phyloP scores from a whole-genome alignment of 2,329 filamentous ascomycete genomes.

The Pseudogymnoascus sp. region DNA sequence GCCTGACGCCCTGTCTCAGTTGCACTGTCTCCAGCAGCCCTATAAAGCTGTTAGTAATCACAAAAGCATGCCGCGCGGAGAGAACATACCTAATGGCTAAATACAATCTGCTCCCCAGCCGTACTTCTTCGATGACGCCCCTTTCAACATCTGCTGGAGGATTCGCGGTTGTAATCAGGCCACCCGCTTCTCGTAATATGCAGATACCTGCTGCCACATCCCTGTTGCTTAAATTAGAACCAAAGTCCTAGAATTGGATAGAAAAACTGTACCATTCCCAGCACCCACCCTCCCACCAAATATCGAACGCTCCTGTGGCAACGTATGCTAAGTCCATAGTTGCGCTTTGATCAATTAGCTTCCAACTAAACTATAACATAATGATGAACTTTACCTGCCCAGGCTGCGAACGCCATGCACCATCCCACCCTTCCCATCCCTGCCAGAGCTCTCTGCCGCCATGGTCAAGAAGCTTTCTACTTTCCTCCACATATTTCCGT shows the following conservation, averaged over 20 bases:
- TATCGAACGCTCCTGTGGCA: slow-evolving; percentile 67
- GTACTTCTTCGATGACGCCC: slow-evolving; percentile 48
- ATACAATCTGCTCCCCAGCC: slow-evolving; percentile 60
- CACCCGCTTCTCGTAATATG: slow-evolving; percentile 64
- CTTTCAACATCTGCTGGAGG: slow-evolving; percentile 50
- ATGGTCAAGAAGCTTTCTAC: slow-evolving; percentile 68
- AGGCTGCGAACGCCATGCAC: slow-evolving; percentile 67
- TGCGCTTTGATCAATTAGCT: slow-evolving; percentile 42
- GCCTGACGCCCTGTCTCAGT: slow-evolving; percentile 55
- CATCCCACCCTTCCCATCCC: slow-evolving; percentile 64
- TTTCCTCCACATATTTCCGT: slow-evolving; percentile 62
- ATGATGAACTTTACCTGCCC: slow-evolving; percentile 39
- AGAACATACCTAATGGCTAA: slow-evolving; percentile 52
- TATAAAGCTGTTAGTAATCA: slow-evolving; percentile 26
- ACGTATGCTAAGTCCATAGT: slow-evolving; percentile 67
- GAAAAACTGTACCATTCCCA: slow-evolving; percentile 58
- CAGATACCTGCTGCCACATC: slow-evolving; percentile 70
- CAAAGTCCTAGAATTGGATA: background rate
- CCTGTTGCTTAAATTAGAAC: slow-evolving; percentile 32
- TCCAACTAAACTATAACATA: background rate
- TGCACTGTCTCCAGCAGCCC: slow-evolving; percentile 53
- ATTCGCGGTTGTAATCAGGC: slow-evolving; percentile 64
- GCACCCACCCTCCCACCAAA: slow-evolving; percentile 76
- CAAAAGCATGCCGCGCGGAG: background rate
- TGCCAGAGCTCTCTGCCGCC: slow-evolving; percentile 55